Evolutionary conservation across 2,329 filamentous ascomycete genomes (phyloP).

Genomic region (Colletotrichum lupini): DNA sequence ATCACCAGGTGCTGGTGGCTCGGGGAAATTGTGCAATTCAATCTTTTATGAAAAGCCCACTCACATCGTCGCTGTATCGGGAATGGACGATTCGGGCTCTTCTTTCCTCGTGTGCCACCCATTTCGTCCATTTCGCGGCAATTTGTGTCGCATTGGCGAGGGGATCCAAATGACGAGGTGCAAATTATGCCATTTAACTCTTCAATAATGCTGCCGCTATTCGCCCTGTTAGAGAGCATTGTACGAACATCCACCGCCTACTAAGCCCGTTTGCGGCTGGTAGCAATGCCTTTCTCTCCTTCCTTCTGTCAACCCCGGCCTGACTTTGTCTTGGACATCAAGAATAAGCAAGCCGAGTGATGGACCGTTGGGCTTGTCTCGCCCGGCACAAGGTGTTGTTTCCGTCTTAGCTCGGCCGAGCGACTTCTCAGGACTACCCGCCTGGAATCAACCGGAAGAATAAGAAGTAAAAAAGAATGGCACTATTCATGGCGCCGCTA

Average conservation of each 20-base stretch:
- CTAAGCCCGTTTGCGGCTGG: background rate
- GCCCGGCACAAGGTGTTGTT: background rate
- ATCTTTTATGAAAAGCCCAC: conserved; percentile 33
- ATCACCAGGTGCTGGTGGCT: conserved; percentile 1
- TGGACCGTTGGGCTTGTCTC: conserved; percentile 26
- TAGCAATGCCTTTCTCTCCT: conserved; percentile 22
- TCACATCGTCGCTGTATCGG: conserved; percentile 1
- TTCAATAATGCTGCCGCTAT: conserved; percentile 5
- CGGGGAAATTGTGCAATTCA: conserved; percentile 34
- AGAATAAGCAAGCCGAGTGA: background rate
- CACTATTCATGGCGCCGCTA: background rate
- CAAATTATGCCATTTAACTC: background rate
- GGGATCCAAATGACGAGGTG: background rate
- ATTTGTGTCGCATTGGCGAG: background rate
- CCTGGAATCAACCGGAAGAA: background rate
- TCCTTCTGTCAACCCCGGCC: background rate
- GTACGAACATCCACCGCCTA: background rate
- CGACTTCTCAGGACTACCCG: background rate
- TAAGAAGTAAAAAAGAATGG: background rate
- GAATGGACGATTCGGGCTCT: conserved; percentile 11
- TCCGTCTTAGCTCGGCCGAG: conserved; percentile 4
- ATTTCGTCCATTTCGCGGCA: background rate
- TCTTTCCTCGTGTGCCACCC: conserved; percentile 6
- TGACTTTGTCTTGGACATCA: background rate
- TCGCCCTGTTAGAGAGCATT: background rate